Percentiles rank a stretch among this genome's conserved stretches.
These are phyloP conservation scores for Ormosia semicastrata DNA, from an alignment of 306 rosid species.

Conservation along the genomic window DNA sequence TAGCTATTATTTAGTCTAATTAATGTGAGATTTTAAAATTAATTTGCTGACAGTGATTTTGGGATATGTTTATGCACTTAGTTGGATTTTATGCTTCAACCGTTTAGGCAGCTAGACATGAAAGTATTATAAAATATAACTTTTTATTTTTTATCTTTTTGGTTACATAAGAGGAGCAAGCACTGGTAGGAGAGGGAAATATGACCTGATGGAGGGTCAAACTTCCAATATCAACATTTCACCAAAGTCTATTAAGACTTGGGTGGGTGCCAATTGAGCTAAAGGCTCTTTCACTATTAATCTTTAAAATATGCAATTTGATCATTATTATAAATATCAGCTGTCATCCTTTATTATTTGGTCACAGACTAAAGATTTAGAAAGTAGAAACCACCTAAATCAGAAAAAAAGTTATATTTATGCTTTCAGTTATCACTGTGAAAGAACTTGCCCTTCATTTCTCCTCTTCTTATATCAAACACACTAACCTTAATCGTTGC, in stretches of 20 bases:
- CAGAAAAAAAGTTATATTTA: background rate
- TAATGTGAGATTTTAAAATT: background rate
- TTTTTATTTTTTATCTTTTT: background rate
- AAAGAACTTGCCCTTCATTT: background rate
- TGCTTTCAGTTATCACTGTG: too few relatives aligned
- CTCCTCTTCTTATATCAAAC: background rate
- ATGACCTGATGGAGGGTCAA: too few relatives aligned
- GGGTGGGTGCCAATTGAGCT: too few relatives aligned
- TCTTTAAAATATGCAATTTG: background rate
- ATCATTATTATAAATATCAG: background rate
- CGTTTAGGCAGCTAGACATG: background rate
- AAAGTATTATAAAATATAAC: background rate
- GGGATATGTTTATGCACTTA: background rate
- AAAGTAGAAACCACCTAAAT: background rate
- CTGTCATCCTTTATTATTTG: background rate
- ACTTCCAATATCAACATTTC: too few relatives aligned
- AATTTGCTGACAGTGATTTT: background rate
- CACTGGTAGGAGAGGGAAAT: too few relatives aligned
- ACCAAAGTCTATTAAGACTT: background rate
- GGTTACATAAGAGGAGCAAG: too few relatives aligned
- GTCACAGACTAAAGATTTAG: background rate
- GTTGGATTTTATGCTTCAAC: constrained; percentile 4
- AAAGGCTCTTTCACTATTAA: too few relatives aligned
- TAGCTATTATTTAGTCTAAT: background rate
- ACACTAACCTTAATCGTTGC: background rate